phyloP scores from a whole-genome alignment of 768 basidiomycete species.

The Kwoniella sp. region DNA sequence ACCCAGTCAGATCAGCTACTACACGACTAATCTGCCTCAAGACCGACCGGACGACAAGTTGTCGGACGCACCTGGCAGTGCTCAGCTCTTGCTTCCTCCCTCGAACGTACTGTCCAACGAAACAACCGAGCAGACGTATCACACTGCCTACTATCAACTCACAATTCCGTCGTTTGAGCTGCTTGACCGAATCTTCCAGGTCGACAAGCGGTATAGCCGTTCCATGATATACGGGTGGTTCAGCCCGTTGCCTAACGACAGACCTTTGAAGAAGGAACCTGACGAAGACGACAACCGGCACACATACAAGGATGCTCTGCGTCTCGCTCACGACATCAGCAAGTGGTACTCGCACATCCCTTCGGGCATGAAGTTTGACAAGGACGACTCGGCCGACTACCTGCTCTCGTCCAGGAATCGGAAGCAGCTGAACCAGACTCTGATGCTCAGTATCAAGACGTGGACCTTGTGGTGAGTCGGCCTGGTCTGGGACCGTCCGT shows the following conservation, averaged over 20 bases:
- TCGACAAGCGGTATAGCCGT: conserved; percentile 38
- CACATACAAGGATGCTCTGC: conserved; percentile 45
- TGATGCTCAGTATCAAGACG: conserved; percentile 44
- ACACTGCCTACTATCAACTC: conserved; percentile 45
- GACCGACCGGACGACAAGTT: conserved; percentile 44
- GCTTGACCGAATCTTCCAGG: conserved; percentile 43
- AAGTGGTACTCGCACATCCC: conserved; percentile 44
- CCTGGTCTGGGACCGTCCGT: background rate
- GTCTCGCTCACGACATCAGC: conserved; percentile 44
- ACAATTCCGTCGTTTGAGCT: conserved; percentile 47
- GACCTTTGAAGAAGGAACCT: background rate
- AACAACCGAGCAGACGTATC: conserved; percentile 45
- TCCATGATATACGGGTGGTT: conserved; percentile 45
- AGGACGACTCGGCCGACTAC: conserved; percentile 33
- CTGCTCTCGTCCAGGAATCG: conserved; percentile 15
- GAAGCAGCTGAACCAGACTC: conserved; percentile 38
- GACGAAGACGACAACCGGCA: conserved; percentile 7
- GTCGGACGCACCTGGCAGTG: conserved; percentile 33
- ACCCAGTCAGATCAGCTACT: conserved; percentile 44
- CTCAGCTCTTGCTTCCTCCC: conserved; percentile 25
- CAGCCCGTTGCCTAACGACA: conserved; percentile 21
- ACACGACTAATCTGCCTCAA: conserved; percentile 45
- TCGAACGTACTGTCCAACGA: conserved; percentile 33
- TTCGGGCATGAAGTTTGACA: conserved; percentile 40
- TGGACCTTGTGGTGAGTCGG: conserved; percentile 43